These are phyloP conservation scores for Harringtonia lauricola DNA, from an alignment of 2,329 filamentous ascomycete species.

Conservation along the genomic window DNA sequence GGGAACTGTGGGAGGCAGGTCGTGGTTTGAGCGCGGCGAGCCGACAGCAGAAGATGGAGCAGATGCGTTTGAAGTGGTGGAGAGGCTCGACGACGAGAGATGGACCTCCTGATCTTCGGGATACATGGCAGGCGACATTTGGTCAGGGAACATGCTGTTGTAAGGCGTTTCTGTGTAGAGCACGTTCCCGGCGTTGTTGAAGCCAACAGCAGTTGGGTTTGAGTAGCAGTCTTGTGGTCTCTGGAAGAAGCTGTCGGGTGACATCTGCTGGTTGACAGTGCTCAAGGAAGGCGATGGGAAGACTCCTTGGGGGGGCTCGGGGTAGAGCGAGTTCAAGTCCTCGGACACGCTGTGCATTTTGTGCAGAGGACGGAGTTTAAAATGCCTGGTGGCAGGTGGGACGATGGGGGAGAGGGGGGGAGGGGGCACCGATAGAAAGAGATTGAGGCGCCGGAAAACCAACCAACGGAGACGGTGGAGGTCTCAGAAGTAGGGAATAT, in stretches of 20 bases:
- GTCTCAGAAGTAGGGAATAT: too few species aligned
- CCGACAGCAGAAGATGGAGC: slow-evolving; percentile 56
- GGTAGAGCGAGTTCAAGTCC: slow-evolving; percentile 13
- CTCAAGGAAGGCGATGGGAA: slow-evolving; percentile 9
- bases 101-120: slow-evolving; percentile 38
- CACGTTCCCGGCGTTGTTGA: slow-evolving; percentile 26
- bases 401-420: background rate
- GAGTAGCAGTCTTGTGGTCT: slow-evolving; percentile 14
- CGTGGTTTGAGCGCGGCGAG: slow-evolving; percentile 53
- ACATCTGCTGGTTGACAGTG: slow-evolving; percentile 8
- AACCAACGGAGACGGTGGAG: background rate
- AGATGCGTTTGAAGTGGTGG: slow-evolving; percentile 49
- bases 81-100: slow-evolving; percentile 46
- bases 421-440: background rate
- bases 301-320: slow-evolving; percentile 11
- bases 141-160: slow-evolving; percentile 32
- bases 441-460: background rate
- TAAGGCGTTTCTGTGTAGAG: slow-evolving; percentile 34
- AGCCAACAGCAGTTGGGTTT: slow-evolving; percentile 32
- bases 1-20: slow-evolving; percentile 43
- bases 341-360: slow-evolving; percentile 11
- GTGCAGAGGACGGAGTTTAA: background rate
- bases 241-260: slow-evolving; percentile 11
- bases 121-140: slow-evolving; percentile 37
- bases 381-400: background rate